Evolutionary conservation across 371 early-diverging fungal genomes (phyloP).

Genomic region (Umbelopsis sp.): DNA sequence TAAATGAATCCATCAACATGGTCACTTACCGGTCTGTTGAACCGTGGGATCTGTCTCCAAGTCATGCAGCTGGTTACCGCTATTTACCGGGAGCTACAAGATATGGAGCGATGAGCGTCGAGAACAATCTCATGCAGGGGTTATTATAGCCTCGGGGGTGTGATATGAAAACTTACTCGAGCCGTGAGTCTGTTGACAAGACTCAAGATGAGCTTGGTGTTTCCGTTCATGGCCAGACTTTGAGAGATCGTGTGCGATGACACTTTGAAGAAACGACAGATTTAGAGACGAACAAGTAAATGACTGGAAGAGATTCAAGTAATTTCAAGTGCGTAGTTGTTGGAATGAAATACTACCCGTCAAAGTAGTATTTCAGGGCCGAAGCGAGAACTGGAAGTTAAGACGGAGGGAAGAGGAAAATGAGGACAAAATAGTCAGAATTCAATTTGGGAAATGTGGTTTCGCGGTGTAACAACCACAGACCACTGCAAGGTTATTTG

Average conservation of each 20-base stretch:
- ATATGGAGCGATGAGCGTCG: neutral
- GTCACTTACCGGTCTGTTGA: conserved; percentile 58
- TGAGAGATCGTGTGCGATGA: conserved; percentile 12
- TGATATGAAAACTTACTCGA: conserved; percentile 34
- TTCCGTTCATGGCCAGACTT: conserved; percentile 36
- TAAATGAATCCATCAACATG: neutral
- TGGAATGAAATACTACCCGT: neutral
- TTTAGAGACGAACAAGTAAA: neutral
- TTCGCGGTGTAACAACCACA: conserved; percentile 6
- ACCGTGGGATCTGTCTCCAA: conserved; percentile 69
- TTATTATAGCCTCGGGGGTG: neutral
- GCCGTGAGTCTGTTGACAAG: conserved; percentile 56
- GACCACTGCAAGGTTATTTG: conserved; percentile 6
- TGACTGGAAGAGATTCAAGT: neutral
- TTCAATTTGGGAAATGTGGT: conserved; percentile 8
- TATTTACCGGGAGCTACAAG: conserved; percentile 63
- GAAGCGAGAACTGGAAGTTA: neutral
- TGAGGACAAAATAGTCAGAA: neutral
- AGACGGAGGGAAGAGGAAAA: neutral
- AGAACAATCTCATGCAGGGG: neutral
- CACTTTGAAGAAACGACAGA: neutral
- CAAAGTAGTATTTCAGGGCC: conserved; percentile 6
- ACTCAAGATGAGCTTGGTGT: conserved; percentile 53
- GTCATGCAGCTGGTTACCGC: conserved; percentile 56
- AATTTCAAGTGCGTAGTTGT: neutral